phyloP scores from a whole-genome alignment of 2,329 filamentous ascomycete genomes.

The Fusarium redolens region DNA sequence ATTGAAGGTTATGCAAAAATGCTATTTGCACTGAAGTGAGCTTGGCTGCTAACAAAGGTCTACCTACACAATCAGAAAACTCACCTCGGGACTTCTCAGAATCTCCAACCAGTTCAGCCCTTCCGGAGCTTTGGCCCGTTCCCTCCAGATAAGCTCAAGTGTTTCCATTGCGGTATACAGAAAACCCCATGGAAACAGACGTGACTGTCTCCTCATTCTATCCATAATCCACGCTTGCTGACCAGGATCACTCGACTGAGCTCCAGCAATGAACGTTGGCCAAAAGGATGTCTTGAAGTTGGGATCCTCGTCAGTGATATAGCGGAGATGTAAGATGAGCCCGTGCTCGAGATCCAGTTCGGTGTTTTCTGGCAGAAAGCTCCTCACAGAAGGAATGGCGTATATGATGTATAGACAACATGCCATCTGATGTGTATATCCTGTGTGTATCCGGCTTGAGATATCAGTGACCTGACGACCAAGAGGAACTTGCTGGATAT shows the following conservation, averaged over 20 bases:
- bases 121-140: background rate
- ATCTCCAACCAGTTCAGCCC: slow-evolving; percentile 11
- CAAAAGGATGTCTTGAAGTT: slow-evolving; percentile 25
- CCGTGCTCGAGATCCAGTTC: background rate
- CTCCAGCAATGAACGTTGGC: slow-evolving; percentile 15
- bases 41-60: background rate
- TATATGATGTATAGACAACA: slow-evolving; percentile 18
- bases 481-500: slow-evolving; percentile 2
- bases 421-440: slow-evolving; percentile 8
- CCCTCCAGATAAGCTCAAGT: slow-evolving; percentile 3
- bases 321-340: background rate
- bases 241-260: background rate
- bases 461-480: slow-evolving; percentile 13
- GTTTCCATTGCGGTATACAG: slow-evolving; percentile 19
- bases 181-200: slow-evolving; percentile 6
- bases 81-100: slow-evolving; percentile 9
- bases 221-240: slow-evolving; percentile 6
- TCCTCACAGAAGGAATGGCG: background rate
- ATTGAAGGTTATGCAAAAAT: background rate
- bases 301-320: slow-evolving; percentile 4
- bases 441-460: slow-evolving; percentile 6
- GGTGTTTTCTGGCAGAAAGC: background rate
- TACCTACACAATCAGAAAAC: background rate
- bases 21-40: background rate
- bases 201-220: slow-evolving; percentile 4